Evolutionary conservation across 164 flowering plant species (phyloP).

Genomic region (Brasenia schreberi): DNA sequence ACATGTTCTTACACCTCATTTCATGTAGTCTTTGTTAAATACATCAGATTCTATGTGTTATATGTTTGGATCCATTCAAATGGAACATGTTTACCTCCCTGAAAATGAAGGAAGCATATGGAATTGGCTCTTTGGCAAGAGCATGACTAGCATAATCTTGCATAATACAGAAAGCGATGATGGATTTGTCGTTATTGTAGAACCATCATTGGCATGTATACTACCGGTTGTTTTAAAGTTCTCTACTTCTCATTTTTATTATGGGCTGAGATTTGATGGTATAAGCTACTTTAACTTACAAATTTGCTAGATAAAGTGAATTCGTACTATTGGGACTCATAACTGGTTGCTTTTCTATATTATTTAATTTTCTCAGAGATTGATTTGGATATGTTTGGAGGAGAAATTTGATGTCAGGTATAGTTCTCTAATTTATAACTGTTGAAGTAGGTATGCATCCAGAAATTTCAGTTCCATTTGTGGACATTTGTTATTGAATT

Average conservation of each 20-base stretch:
- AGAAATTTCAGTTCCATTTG: too few relatives aligned
- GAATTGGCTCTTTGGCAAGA: constrained; percentile 96
- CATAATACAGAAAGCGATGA: constrained; percentile 63
- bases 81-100: constrained; percentile 70
- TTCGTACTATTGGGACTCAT: too few relatives aligned
- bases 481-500: too few relatives aligned
- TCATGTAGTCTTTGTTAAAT: not conserved
- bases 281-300: too few relatives aligned
- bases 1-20: too few relatives aligned
- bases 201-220: constrained; percentile 86
- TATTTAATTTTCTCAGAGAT: constrained; percentile 28
- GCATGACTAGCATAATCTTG: constrained; percentile 47
- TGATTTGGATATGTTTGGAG: constrained; percentile 87
- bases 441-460: too few relatives aligned
- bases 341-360: too few relatives aligned
- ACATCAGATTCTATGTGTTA: constrained; percentile 90
- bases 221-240: constrained; percentile 49
- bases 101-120: constrained; percentile 88
- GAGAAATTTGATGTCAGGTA: constrained; percentile 94
- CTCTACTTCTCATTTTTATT: not conserved
- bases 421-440: not conserved
- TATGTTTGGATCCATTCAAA: constrained; percentile 83
- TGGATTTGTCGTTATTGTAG: constrained; percentile 92
- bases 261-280: not conserved
- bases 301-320: too few relatives aligned